Evolutionary conservation across 176 grass and related monocot genomes (phyloP).

Genomic region (Pharus latifolius): DNA sequence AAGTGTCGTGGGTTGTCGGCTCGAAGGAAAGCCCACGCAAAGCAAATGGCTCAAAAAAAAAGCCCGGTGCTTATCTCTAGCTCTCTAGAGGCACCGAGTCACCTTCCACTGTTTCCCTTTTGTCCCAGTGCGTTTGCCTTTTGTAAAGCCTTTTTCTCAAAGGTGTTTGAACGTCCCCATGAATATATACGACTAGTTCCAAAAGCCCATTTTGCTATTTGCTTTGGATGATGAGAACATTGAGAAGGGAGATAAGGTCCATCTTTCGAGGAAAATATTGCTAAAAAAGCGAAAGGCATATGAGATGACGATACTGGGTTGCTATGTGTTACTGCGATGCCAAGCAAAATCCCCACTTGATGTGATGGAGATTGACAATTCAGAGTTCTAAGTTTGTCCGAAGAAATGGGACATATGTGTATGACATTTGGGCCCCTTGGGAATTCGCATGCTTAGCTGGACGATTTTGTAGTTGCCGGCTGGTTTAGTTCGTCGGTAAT

Average conservation of each 20-base stretch:
- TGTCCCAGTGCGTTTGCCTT: conserved; percentile 29
- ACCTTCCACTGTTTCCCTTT: neutral
- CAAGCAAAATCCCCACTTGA: neutral
- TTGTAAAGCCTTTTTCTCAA: neutral
- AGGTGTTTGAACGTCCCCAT: neutral
- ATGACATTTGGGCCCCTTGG: too few relatives aligned
- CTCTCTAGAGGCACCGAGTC: neutral
- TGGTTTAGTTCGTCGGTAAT: too few relatives aligned
- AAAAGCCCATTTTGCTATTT: neutral
- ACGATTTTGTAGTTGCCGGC: too few relatives aligned
- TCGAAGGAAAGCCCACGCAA: neutral
- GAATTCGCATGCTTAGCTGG: too few relatives aligned
- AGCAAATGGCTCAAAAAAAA: conserved; percentile 7
- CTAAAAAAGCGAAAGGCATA: neutral
- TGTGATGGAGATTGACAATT: neutral
- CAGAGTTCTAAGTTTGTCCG: too few relatives aligned
- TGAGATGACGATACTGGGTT: neutral
- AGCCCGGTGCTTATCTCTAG: neutral
- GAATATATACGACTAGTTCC: neutral
- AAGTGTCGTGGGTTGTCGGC: conserved; percentile 6
- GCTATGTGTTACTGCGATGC: neutral
- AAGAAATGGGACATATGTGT: neutral
- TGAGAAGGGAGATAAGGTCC: neutral
- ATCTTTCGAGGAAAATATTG: neutral
- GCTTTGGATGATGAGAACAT: neutral